Evolutionary conservation across 2,329 filamentous ascomycete species (phyloP), one percentile per base, ranked within the genome.

Genomic region (Colletotrichum sp.): DNA sequence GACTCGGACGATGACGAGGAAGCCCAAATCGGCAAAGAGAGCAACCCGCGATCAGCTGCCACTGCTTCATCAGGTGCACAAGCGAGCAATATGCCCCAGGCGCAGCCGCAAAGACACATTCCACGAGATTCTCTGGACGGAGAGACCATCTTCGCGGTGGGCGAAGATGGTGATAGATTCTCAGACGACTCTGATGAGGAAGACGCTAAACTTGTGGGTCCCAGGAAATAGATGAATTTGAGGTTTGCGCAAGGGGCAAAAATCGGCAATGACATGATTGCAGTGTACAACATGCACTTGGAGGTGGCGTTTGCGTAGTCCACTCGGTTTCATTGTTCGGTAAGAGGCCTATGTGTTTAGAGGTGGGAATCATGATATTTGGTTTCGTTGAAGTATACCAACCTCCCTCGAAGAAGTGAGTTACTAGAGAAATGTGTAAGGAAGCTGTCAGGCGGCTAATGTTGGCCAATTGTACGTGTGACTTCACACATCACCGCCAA

Each of bases 111-210:
- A 69, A 69, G 83, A 59, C 81, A 75, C 84, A 91, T 80, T 88
- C 86, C 87, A 18, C 86, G 90, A 18, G 88, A 91, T 72, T 92
- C 90, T 3, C 83, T 92, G 39, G 96, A 99, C 78, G 96, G 96
- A 13, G 97, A 99, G 86, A 98, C 96, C 0, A 98, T 99, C 77
- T 99, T 99, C 81, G 96, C 96, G 2, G 95, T 99, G 13, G 96
- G 96, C 13, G 96, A 98, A 80, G 94, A 94, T 71, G 91, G 88
- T 2, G 95, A 97, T 82, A 95, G 93, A 82, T 96, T 96, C 89
- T 95, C 94, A 18, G 95, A 95, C 72, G 93, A 95, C 72, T 94
- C 93, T 24, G 87, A 87, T 15, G 89, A 88, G 24, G 92, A 93
- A 78, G 92, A 93, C 74, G 90, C 89, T 21, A 90, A 89, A 67